phyloP scores from a whole-genome alignment of 2,329 filamentous ascomycete genomes.

The Nothopassalora personata region DNA sequence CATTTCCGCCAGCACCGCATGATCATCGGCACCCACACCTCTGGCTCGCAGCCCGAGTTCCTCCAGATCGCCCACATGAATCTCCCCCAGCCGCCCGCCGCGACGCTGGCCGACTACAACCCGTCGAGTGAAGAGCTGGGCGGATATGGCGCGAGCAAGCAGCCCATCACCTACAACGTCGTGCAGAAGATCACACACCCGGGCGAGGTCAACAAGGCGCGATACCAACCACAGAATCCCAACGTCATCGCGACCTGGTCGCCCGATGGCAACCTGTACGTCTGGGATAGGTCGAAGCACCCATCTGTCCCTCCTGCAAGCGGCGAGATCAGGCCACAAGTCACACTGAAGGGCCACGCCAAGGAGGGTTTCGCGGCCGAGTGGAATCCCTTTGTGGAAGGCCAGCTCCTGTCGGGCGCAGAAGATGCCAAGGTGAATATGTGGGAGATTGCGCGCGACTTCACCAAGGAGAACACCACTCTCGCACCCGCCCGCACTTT shows the following conservation, averaged over 20 bases:
- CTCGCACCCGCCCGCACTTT: constrained; percentile 70
- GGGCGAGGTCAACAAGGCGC: constrained; percentile 95
- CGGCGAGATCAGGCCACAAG: constrained; percentile 66
- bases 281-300: constrained; percentile 96
- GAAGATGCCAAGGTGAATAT: constrained; percentile 88
- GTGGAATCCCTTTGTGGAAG: constrained; percentile 82
- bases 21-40: constrained; percentile 90
- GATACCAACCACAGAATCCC: constrained; percentile 95
- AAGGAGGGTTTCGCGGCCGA: constrained; percentile 86
- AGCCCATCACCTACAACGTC: constrained; percentile 81
- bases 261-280: constrained; percentile 77
- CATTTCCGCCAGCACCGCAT: constrained; percentile 83
- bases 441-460: constrained; percentile 76
- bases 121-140: constrained; percentile 90
- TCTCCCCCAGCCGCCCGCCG: constrained; percentile 69
- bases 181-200: constrained; percentile 95
- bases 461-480: constrained; percentile 62
- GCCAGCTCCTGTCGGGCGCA: constrained; percentile 81
- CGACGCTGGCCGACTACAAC: constrained; percentile 80
- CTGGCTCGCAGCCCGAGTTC: constrained; percentile 78
- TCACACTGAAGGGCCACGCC: constrained; percentile 78
- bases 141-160: constrained; percentile 74
- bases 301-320: constrained; percentile 61
- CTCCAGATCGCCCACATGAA: constrained; percentile 92
- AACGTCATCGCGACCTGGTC: constrained; percentile 94